A percentile compares a stretch with the other conserved stretches of the same genome.
Evolutionary conservation across 352 stramenopile species (phyloP).

Genomic region (Poterioochromonas sp.): DNA sequence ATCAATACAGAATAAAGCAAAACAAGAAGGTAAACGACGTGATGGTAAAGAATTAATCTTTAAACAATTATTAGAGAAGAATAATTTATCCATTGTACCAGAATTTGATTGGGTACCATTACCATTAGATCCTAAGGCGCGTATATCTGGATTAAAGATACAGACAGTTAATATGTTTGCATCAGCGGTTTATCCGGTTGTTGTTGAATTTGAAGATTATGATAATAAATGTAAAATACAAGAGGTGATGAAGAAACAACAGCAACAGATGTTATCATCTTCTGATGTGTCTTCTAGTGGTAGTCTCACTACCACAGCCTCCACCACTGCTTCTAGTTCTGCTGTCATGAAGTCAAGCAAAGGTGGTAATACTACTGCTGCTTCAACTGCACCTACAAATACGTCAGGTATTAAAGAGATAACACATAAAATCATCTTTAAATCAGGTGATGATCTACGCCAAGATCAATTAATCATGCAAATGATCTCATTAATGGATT

Average conservation of each 20-base stretch:
- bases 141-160: conserved; percentile 72
- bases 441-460: conserved; percentile 97
- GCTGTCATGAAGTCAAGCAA: no score
- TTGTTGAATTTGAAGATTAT: conserved; percentile 78
- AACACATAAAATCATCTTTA: conserved; percentile 91
- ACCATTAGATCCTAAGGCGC: conserved; percentile 63
- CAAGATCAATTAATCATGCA: conserved; percentile 99
- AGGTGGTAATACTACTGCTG: not conserved
- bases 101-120: conserved; percentile 64
- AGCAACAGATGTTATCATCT: no score
- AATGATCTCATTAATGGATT: conserved; percentile 99
- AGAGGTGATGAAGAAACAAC: no score
- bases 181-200: conserved; percentile 89
- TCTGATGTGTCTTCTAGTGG: no score
- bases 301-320: conserved; percentile 22
- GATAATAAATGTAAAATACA: conserved; percentile 38
- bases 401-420: not conserved
- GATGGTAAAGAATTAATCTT: conserved; percentile 89
- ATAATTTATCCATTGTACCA: conserved; percentile 52
- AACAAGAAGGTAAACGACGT: conserved; percentile 83
- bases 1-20: conserved; percentile 75
- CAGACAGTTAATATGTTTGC: conserved; percentile 92
- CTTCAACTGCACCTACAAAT: not conserved
- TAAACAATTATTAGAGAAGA: conserved; percentile 69
- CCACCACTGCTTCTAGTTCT: conserved; percentile 18